phyloP scores from a whole-genome alignment of 768 basidiomycete species.

The Pleurotus eryngii region DNA sequence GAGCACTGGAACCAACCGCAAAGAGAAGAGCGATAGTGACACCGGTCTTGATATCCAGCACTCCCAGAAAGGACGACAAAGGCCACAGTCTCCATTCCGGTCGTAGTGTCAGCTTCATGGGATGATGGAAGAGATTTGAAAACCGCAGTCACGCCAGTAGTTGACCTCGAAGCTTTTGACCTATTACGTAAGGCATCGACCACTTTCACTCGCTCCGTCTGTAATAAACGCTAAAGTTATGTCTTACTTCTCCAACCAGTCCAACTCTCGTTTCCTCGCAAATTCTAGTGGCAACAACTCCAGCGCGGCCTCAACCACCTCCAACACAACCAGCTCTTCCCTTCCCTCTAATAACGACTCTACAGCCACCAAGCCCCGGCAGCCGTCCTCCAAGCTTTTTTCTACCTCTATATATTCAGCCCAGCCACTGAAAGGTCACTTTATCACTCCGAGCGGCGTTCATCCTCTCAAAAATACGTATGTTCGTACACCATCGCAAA shows the following conservation, averaged over 20 bases:
- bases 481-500: slow-evolving; percentile 51
- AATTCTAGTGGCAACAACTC: slow-evolving; percentile 35
- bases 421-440: slow-evolving; percentile 34
- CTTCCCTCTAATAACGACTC: slow-evolving; percentile 17
- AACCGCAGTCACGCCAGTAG: background rate
- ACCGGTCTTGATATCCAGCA: slow-evolving; percentile 93
- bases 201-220: background rate
- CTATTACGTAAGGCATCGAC: slow-evolving; percentile 9
- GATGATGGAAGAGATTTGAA: background rate
- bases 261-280: slow-evolving; percentile 66
- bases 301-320: slow-evolving; percentile 11
- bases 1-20: slow-evolving; percentile 52
- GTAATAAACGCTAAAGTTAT: slow-evolving; percentile 5
- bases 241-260: slow-evolving; percentile 79
- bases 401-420: slow-evolving; percentile 55
- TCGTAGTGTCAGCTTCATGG: slow-evolving; percentile 78
- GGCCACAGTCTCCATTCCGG: slow-evolving; percentile 85
- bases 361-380: slow-evolving; percentile 35
- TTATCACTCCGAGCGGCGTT: slow-evolving; percentile 26
- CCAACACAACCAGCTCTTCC: slow-evolving; percentile 21
- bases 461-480: slow-evolving; percentile 88
- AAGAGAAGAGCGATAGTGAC: slow-evolving; percentile 87
- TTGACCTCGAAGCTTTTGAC: background rate
- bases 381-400: slow-evolving; percentile 70
- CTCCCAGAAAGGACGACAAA: slow-evolving; percentile 75